Percentiles rank a stretch among this genome's conserved stretches.
Evolutionary conservation across 345 rosid species (phyloP).

Genomic region (Acer campestre): DNA sequence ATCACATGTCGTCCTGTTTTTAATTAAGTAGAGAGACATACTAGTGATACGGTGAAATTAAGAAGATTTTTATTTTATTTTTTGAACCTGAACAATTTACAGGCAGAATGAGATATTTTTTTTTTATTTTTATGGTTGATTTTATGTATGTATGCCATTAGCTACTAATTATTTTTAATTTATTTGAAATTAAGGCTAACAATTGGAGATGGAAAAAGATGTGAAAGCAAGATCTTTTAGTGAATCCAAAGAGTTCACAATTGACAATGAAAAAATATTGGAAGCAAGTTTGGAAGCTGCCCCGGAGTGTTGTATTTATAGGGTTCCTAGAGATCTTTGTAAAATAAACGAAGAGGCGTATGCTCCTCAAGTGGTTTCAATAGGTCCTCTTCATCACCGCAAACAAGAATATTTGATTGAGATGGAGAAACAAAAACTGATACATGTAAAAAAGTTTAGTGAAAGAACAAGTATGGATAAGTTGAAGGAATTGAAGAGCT

Average conservation of each 20-base stretch:
- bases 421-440: neutral
- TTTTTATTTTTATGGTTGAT: no score
- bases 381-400: slow-evolving; percentile 19
- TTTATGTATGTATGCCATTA: no score
- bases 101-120: no score
- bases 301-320: neutral
- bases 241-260: neutral
- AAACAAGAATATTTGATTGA: neutral
- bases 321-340: slow-evolving; percentile 14
- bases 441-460: neutral
- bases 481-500: neutral
- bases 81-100: no score
- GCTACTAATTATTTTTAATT: no score
- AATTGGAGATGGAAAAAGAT: neutral
- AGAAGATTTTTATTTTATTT: no score
- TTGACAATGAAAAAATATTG: neutral
- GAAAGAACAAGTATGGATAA: neutral
- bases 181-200: neutral
- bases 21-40: no score
- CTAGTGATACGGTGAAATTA: no score
- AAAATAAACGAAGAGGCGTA: slow-evolving; percentile 18
- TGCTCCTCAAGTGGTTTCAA: slow-evolving; percentile 27
- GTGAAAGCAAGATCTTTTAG: neutral
- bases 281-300: neutral
- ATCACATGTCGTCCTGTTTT: no score